Base-by-base conservation (phyloP, 176 grass and related monocot species). In the Cenchrus americanus region DNA sequence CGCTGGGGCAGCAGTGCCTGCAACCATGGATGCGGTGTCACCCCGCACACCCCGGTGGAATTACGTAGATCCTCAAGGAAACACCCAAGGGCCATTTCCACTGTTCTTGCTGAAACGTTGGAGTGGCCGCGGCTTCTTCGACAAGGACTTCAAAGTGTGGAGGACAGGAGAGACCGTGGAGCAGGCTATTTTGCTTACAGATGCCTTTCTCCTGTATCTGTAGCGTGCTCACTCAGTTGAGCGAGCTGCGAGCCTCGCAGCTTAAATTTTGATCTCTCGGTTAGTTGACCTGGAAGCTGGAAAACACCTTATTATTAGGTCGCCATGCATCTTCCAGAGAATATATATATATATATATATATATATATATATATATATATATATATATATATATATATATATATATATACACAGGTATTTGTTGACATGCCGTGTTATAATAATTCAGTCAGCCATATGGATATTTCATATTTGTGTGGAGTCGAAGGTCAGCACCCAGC, bases 101-200 rank as follows among this genome's bases (percentile, higher is more conserved):
- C 77, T 92, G 90, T 0, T 0, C 3, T 23, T n/a, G 4, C 30
- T 97, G 52, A 43, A 58, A 6, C 8, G 4, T 5, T 97, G 94
- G 92, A 70, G 60, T 21, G 92, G 89, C 52, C 94, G 60, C 21
- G 92, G 89, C 52, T 97, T 44, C 80, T 97, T 97, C 37, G 21
- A n/a, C 49, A 32, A 60, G 10, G 66, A 58, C 63, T 97, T 97
- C 68, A 66, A 51, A 53, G 88, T 94, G 14, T 94, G 94, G 94
- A 87, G 57, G 60, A 47, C 46, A 73, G 83, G 83, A 12, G 83
- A 90, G 19, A 80, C 85, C 32, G 22, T 6, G 14, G 64, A 66
- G 32, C 21, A 87, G 26, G 77, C 85, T 11, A 85, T 94, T 6
- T 87, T 85, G 18, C 78, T 97, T 19, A 58, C 37, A 15, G 88